Evolutionary conservation across 331 rosid species (phyloP).

Genomic region (Quercus tomentella): DNA sequence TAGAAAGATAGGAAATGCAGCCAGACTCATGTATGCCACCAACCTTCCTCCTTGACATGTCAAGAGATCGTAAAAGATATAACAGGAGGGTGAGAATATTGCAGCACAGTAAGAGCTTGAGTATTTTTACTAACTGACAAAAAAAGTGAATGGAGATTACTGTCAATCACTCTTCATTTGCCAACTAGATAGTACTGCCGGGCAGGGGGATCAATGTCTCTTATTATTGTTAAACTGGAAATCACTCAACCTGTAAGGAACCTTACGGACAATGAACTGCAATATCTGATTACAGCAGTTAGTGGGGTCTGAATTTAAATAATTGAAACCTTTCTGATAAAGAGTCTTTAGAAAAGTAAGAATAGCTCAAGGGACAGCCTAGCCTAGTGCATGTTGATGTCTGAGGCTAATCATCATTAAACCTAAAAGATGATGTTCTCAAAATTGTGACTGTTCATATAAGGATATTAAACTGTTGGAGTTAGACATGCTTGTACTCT

Average conservation of each 20-base stretch:
- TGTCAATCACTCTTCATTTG: too few relatives aligned
- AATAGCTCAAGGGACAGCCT: constrained; percentile 41
- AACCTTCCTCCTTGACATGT: too few relatives aligned
- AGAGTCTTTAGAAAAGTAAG: constrained; percentile 32
- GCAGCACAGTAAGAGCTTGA: too few relatives aligned
- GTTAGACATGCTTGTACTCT: constrained; percentile 24
- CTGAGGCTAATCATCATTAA: constrained; percentile 29
- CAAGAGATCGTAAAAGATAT: too few relatives aligned
- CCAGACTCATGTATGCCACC: too few relatives aligned
- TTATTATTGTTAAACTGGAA: neutral
- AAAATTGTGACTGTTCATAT: constrained; percentile 18
- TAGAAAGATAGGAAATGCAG: too few relatives aligned
- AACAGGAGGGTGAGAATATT: too few relatives aligned
- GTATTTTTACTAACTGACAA: too few relatives aligned
- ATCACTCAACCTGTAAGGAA: constrained; percentile 9
- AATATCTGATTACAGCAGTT: constrained; percentile 18
- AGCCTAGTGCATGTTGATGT: constrained; percentile 45
- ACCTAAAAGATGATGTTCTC: constrained; percentile 28
- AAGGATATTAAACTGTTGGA: constrained; percentile 5
- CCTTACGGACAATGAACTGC: neutral
- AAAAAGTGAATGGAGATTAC: too few relatives aligned
- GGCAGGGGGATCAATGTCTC: constrained; percentile 27
- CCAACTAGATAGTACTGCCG: neutral
- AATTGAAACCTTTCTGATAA: constrained; percentile 37
- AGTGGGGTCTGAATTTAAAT: constrained; percentile 48